A percentile compares a stretch with the other conserved stretches of the same genome.
Conservation (phyloP, 2,329 filamentous ascomycete species). For the Cryphonectria nitschkei region DNA sequence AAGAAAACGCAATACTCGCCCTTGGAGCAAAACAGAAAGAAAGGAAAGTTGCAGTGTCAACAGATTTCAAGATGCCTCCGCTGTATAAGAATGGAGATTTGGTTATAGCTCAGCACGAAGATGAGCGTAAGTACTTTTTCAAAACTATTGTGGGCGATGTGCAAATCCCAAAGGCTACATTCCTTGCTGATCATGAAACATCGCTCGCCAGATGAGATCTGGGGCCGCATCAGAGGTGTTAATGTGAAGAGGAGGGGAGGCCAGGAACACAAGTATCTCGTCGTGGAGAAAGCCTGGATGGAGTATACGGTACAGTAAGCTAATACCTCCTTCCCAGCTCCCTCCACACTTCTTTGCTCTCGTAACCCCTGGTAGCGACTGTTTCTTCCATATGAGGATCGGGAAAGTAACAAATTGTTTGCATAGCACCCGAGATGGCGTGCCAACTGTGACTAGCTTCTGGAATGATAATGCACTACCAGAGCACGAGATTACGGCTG, state of each 20-base stretch:
- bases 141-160: background rate
- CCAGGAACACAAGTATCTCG: background rate
- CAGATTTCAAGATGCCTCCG: background rate
- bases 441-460: background rate
- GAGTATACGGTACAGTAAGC: background rate
- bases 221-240: slow-evolving; percentile 8
- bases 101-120: background rate
- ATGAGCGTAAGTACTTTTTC: background rate
- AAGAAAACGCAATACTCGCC: background rate
- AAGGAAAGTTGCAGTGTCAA: background rate
- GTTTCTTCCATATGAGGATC: background rate
- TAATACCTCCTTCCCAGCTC: background rate
- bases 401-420: background rate
- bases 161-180: background rate
- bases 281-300: background rate
- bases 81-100: background rate
- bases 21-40: background rate
- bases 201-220: background rate
- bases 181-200: background rate
- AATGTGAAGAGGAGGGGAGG: background rate
- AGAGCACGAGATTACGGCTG: background rate
- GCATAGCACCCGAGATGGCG: background rate
- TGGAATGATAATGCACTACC: background rate
- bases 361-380: background rate
- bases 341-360: too few relatives aligned